Evolutionary conservation across 345 rosid species (phyloP), one percentile per base, ranked within the genome.

Genomic region (Lumnitzera littorea): DNA sequence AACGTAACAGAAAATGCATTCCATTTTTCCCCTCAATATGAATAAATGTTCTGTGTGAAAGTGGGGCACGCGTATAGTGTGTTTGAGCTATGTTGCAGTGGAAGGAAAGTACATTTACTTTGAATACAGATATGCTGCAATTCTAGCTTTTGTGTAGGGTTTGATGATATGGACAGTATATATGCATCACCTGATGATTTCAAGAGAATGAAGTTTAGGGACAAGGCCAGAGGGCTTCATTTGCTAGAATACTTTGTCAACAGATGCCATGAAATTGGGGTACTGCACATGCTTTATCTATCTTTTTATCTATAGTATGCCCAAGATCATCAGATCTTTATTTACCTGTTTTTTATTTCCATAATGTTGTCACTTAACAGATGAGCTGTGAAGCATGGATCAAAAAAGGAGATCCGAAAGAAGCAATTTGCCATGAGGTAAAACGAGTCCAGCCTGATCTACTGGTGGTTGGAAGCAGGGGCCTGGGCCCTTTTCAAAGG

Each of bases 401-500:
- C 67, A 84, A 77, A 89, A 80, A 61, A 50, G 99, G 97, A 47
- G 95, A 94, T 78, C 88, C 99, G 3, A 84, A 80, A 43, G 92
- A 88, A 70, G 88, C 80, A 41, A 84, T 94, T 72, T 91, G 99
- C 71, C 87, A 70, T 56, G 99, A 94, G 76, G 99, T 88, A 67
- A 81, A 73, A 56, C 75, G 92, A 5, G 86, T 88, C 63, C 66
- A 70, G 48, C 97, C 97, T 13, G 97, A 94, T 82, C 67, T 94
- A 23, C 83, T 94, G 48, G 92, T 94, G 29, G 84, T 91, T 47
- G 99, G 97, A 63, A 72, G 99, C 67, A 74, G 99, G 58, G 95
- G 97, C 53, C 96, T 94, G 15, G 95, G 96, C 47, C 97, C 97
- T 60, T 94, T 91, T 57, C 96, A 86, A 66, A 85, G 96, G 98